Conservation (phyloP, 176 grass and related monocot genomes). For the Avena insularis region DNA sequence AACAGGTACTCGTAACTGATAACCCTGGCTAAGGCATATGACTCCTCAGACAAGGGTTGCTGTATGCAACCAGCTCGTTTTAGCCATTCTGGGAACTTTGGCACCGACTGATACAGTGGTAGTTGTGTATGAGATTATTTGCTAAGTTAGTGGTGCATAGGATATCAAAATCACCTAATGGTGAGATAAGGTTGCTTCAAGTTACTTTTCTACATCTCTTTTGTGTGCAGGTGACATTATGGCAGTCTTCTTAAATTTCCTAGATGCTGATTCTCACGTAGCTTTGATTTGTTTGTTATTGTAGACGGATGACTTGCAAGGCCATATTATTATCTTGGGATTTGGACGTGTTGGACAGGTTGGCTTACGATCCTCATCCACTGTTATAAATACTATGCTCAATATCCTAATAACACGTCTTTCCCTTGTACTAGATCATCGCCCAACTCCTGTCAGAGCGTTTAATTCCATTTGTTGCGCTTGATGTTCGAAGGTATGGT, state of each 20-base stretch:
- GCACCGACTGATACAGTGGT: background rate
- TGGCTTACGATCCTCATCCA: constrained; percentile 36
- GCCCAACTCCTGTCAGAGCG: constrained; percentile 97
- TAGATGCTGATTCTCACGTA: constrained; percentile 34
- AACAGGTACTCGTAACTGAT: constrained; percentile 25
- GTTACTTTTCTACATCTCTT: constrained; percentile 14
- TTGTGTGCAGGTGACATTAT: background rate
- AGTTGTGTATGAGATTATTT: constrained; percentile 1
- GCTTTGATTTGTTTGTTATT: constrained; percentile 44
- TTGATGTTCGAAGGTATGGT: constrained; percentile 90
- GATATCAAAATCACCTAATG: background rate
- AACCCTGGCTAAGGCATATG: constrained; percentile 5
- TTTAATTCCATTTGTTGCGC: constrained; percentile 96
- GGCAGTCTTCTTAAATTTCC: constrained; percentile 24
- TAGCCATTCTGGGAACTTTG: background rate
- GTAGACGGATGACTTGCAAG: constrained; percentile 98
- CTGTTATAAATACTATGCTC: constrained; percentile 21
- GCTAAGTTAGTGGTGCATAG: background rate
- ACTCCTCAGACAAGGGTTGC: background rate
- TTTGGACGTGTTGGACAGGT: constrained; percentile 99
- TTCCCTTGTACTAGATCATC: constrained; percentile 69
- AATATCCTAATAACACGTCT: constrained; percentile 3
- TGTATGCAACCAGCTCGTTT: constrained; percentile 16
- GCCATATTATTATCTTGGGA: constrained; percentile 98
- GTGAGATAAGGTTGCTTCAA: constrained; percentile 6